A percentile compares a stretch with the other conserved stretches of the same genome.
phyloP scores from a whole-genome alignment of 1,139 yeast genomes.

The Eremothecium gossypii region DNA sequence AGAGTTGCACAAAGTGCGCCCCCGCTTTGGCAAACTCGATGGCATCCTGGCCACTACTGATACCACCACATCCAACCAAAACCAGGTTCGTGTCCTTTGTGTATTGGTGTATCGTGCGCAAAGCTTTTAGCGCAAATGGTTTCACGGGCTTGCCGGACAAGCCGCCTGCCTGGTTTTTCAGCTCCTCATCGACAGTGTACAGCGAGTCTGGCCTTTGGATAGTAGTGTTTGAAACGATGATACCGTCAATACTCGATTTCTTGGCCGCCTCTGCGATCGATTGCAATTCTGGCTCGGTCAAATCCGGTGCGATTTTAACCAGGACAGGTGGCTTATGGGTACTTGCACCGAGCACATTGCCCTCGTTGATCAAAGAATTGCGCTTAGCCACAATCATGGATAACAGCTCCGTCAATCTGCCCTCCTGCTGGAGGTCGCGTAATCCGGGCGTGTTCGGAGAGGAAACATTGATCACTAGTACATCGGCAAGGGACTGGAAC shows the following conservation, averaged over 20 bases:
- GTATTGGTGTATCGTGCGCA: constrained; percentile 59
- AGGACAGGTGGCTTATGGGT: constrained; percentile 54
- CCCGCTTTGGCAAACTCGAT: constrained; percentile 91
- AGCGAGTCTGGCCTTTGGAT: constrained; percentile 62
- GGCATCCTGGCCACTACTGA: constrained; percentile 74
- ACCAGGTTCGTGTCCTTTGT: constrained; percentile 63
- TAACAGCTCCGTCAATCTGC: constrained; percentile 58
- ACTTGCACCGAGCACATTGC: constrained; percentile 26
- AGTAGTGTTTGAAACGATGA: constrained; percentile 87
- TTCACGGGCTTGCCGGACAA: constrained; percentile 89
- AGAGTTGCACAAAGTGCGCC: constrained; percentile 75
- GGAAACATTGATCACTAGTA: constrained; percentile 82
- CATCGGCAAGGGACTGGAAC: constrained; percentile 81
- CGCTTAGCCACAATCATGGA: constrained; percentile 56
- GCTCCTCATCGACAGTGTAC: constrained; percentile 37
- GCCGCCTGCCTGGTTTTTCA: constrained; percentile 67
- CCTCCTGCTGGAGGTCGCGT: constrained; percentile 74
- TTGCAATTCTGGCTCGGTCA: constrained; percentile 69
- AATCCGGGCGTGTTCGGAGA: constrained; percentile 96
- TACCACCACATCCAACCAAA: constrained; percentile 92
- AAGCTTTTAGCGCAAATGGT: constrained; percentile 64
- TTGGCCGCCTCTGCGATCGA: constrained; percentile 80
- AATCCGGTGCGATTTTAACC: constrained; percentile 91
- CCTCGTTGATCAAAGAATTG: constrained; percentile 37
- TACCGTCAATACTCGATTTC: constrained; percentile 75